These are phyloP conservation scores for Gentiana straminea DNA, from an alignment of 257 asterid genomes.

Conservation along the genomic window DNA sequence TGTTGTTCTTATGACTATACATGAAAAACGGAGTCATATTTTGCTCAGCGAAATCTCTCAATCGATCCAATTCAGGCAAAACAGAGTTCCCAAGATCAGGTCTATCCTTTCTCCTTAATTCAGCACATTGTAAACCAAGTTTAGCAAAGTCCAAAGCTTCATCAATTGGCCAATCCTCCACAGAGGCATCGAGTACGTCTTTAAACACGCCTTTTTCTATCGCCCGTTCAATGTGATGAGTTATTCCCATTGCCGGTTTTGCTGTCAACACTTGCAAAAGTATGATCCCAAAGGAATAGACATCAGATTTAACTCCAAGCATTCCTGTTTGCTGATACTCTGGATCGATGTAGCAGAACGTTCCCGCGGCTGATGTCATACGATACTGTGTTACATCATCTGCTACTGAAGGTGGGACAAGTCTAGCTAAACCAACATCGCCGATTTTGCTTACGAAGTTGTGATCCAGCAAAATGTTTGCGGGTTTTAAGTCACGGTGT, in stretches of 20 bases:
- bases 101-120: slow-evolving; percentile 69
- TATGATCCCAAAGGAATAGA: slow-evolving; percentile 68
- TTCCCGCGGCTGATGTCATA: slow-evolving; percentile 82
- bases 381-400: slow-evolving; percentile 57
- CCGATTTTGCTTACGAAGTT: slow-evolving; percentile 75
- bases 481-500: slow-evolving; percentile 90
- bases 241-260: slow-evolving; percentile 69
- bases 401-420: slow-evolving; percentile 52
- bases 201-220: slow-evolving; percentile 39
- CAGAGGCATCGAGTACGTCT: slow-evolving; percentile 51
- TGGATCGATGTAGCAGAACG: slow-evolving; percentile 88
- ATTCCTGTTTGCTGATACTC: slow-evolving; percentile 90
- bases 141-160: slow-evolving; percentile 48
- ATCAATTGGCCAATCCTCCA: slow-evolving; percentile 73
- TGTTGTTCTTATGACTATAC: slow-evolving; percentile 1
- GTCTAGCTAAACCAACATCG: slow-evolving; percentile 78
- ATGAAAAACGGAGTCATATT: slow-evolving; percentile 27
- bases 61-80: slow-evolving; percentile 48
- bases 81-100: slow-evolving; percentile 64
- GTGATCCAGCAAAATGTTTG: slow-evolving; percentile 66
- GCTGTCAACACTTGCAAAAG: slow-evolving; percentile 62
- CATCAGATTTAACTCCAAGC: slow-evolving; percentile 88
- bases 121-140: slow-evolving; percentile 61
- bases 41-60: slow-evolving; percentile 46
- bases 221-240: slow-evolving; percentile 37